Conservation (phyloP, 768 basidiomycete species). For the Boletus rex-veris region DNA sequence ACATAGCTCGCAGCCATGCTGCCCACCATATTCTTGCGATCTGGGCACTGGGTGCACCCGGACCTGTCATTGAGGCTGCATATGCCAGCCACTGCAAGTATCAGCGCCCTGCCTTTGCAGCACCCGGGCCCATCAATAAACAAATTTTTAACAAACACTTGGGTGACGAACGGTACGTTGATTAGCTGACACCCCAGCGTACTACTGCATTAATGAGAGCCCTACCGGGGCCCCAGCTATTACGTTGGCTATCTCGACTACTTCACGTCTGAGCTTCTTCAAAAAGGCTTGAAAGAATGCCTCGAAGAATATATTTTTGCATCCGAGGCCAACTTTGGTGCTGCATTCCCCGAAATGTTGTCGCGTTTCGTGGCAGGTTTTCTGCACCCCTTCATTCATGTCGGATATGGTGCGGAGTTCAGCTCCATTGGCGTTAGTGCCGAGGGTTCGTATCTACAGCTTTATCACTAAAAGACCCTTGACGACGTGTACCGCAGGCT, state of each 20-base stretch:
- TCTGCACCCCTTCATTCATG: conserved; percentile 63
- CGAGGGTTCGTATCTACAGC: conserved; percentile 47
- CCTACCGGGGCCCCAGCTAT: conserved; percentile 37
- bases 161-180: conserved; percentile 50
- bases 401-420: conserved; percentile 63
- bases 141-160: conserved; percentile 54
- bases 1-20: conserved; percentile 43
- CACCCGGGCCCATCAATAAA: conserved; percentile 18
- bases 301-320: conserved; percentile 61
- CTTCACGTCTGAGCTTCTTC: conserved; percentile 43
- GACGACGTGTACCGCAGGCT: conserved; percentile 37
- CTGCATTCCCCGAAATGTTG: conserved; percentile 41
- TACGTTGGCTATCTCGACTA: conserved; percentile 58
- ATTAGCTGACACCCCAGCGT: neutral
- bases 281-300: conserved; percentile 40
- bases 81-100: conserved; percentile 40
- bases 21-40: conserved; percentile 57
- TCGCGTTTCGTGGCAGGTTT: conserved; percentile 53
- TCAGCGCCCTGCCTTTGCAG: conserved; percentile 34
- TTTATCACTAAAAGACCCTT: conserved; percentile 35
- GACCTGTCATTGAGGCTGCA: conserved; percentile 39
- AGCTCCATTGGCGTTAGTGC: conserved; percentile 53
- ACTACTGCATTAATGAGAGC: neutral
- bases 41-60: conserved; percentile 56
- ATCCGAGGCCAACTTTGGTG: conserved; percentile 39